Percentiles rank a stretch among this genome's conserved stretches.
Evolutionary conservation across 2,329 filamentous ascomycete genomes (phyloP).

Genomic region (Sclerotinia borealis): DNA sequence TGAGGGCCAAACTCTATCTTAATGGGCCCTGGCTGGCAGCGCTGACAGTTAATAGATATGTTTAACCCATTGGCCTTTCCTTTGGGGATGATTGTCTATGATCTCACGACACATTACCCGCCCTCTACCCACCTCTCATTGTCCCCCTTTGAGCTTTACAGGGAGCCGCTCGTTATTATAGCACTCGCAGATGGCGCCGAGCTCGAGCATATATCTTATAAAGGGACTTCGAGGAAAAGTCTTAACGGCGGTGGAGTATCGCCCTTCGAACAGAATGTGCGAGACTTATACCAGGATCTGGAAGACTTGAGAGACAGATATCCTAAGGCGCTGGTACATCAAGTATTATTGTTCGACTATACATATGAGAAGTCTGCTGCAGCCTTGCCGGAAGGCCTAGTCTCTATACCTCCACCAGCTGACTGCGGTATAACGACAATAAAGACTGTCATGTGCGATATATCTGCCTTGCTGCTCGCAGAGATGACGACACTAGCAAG

Average conservation of each 20-base stretch:
- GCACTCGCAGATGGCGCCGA: slow-evolving; percentile 79
- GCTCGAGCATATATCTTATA: slow-evolving; percentile 48
- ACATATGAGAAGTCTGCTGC: slow-evolving; percentile 41
- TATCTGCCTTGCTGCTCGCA: slow-evolving; percentile 66
- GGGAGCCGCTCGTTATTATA: slow-evolving; percentile 76
- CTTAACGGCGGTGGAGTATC: slow-evolving; percentile 42
- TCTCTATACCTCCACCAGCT: slow-evolving; percentile 62
- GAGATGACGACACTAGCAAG: slow-evolving; percentile 71
- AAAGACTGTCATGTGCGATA: slow-evolving; percentile 73
- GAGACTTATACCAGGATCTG: slow-evolving; percentile 59
- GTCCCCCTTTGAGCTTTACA: slow-evolving; percentile 84
- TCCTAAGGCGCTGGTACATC: slow-evolving; percentile 70
- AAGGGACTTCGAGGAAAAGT: slow-evolving; percentile 51
- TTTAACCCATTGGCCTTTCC: slow-evolving; percentile 89
- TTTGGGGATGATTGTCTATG: slow-evolving; percentile 79
- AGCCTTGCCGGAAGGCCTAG: slow-evolving; percentile 60
- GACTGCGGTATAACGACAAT: slow-evolving; percentile 71
- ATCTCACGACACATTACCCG: slow-evolving; percentile 73
- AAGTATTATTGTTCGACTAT: slow-evolving; percentile 75
- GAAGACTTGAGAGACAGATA: slow-evolving; percentile 66
- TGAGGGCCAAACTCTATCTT: slow-evolving; percentile 41
- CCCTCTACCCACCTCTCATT: slow-evolving; percentile 73
- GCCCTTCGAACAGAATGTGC: slow-evolving; percentile 50
- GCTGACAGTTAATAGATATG: slow-evolving; percentile 57
- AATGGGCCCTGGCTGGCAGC: background rate